Conservation (phyloP, 106 monocot species). For the Agapanthus africanus region DNA sequence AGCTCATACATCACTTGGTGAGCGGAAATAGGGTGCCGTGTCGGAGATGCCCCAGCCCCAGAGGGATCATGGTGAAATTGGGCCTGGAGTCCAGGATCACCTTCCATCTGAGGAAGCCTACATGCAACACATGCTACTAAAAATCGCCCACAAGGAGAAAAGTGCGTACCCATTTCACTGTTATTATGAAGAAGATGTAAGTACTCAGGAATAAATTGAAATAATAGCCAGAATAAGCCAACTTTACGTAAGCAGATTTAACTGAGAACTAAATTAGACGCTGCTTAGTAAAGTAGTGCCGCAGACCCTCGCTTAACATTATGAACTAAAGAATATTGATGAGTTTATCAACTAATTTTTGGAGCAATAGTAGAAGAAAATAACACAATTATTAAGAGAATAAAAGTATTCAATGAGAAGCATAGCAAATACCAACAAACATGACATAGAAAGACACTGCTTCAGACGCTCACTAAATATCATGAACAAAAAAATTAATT, state of each 20-base stretch:
- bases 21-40: slow-evolving; percentile 76
- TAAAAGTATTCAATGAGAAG: neutral
- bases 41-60: slow-evolving; percentile 64
- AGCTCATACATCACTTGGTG: slow-evolving; percentile 91
- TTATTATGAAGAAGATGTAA: neutral
- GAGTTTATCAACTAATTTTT: neutral
- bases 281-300: too few species aligned
- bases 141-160: slow-evolving; percentile 97
- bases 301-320: too few species aligned
- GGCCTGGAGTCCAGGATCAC: slow-evolving; percentile 55
- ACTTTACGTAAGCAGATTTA: neutral
- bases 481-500: neutral
- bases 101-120: slow-evolving; percentile 71
- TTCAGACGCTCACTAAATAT: neutral
- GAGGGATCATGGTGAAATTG: slow-evolving; percentile 49
- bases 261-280: too few species aligned
- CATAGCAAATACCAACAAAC: neutral
- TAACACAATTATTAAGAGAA: neutral
- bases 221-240: neutral
- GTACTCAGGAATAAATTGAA: neutral
- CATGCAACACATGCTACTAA: slow-evolving; percentile 97
- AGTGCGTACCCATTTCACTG: slow-evolving; percentile 99
- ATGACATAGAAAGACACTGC: neutral
- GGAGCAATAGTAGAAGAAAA: neutral
- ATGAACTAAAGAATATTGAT: neutral